Conservation (phyloP, 108 stramenopile species). For the Stephanodiscus minutulus region DNA sequence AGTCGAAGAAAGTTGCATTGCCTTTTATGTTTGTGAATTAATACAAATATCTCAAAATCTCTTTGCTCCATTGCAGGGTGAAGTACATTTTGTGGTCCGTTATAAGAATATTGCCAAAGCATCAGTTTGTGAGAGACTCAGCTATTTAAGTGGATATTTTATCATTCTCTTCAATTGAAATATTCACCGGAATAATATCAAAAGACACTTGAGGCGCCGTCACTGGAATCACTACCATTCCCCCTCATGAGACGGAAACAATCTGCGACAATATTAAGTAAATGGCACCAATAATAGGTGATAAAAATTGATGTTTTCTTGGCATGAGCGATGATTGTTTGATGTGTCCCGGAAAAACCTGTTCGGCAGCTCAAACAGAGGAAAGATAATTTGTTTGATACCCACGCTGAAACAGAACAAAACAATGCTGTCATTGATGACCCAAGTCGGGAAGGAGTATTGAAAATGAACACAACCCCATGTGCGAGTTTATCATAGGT, state of each 20-base stretch:
- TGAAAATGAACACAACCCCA: conserved; percentile 1
- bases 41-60: background rate
- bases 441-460: background rate
- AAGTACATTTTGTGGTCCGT: conserved; percentile 15
- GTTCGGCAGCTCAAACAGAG: background rate
- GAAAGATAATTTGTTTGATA: background rate
- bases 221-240: background rate
- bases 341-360: background rate
- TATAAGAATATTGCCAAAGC: too few species aligned
- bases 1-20: background rate
- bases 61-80: conserved; percentile 14
- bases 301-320: background rate
- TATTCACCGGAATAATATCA: background rate
- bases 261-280: background rate
- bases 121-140: too few species aligned
- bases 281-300: conserved; percentile 3
- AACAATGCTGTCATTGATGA: background rate
- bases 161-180: too few species aligned
- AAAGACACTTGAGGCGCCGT: background rate
- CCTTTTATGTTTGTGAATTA: background rate
- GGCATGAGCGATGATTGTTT: background rate
- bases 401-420: background rate
- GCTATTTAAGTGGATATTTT: too few species aligned
- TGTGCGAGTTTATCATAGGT: background rate
- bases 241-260: background rate